Evolutionary conservation across 257 asterid genomes (phyloP).

Genomic region (Solanum sitiens): DNA sequence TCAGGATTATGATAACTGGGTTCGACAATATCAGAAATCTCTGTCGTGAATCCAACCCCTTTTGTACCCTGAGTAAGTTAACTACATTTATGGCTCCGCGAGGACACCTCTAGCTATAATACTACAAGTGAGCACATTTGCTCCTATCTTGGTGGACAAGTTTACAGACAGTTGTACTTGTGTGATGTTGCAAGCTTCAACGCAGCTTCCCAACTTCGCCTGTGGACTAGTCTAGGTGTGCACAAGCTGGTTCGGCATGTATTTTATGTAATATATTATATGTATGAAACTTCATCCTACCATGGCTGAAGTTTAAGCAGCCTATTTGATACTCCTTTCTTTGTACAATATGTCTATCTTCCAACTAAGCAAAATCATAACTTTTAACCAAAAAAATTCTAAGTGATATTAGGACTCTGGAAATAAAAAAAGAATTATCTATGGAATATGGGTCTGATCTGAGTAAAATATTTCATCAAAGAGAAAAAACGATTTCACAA

Average conservation of each 20-base stretch:
- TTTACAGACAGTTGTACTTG: not conserved
- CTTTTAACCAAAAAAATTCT: not conserved
- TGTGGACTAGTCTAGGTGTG: not conserved
- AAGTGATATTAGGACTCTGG: not conserved
- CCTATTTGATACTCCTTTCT: not conserved
- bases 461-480: not conserved
- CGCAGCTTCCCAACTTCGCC: not conserved
- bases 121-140: not conserved
- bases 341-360: not conserved
- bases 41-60: not conserved
- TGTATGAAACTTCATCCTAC: not conserved
- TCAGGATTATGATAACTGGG: slow-evolving; percentile 60
- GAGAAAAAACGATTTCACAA: not conserved
- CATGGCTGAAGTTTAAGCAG: not conserved
- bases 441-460: not conserved
- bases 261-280: not conserved
- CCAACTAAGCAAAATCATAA: no score
- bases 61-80: not conserved
- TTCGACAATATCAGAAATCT: slow-evolving; percentile 16
- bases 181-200: not conserved
- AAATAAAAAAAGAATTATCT: not conserved
- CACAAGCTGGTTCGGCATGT: not conserved
- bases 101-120: not conserved
- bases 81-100: not conserved
- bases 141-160: not conserved